Conservation (phyloP, 306 rosid genomes). For the Rosa rugosa region DNA sequence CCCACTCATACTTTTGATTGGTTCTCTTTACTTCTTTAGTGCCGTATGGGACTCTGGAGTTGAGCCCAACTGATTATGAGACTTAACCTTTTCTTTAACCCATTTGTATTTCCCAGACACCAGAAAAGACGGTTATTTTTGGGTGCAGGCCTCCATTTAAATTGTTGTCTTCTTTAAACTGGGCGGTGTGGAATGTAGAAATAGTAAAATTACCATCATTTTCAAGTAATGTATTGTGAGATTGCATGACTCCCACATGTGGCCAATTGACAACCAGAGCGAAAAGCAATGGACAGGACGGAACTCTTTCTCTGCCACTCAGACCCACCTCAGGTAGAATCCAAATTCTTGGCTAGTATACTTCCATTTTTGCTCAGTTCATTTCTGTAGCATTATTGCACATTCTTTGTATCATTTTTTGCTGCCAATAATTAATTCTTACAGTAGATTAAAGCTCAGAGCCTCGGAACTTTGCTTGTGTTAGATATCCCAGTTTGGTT, state of each 20-base stretch:
- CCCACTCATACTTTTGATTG: neutral
- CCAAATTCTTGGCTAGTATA: neutral
- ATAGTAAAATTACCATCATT: neutral
- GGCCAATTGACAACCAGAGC: conserved; percentile 27
- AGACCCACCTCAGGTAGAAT: conserved; percentile 14
- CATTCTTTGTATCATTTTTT: neutral
- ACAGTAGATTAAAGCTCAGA: neutral
- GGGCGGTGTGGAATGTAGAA: neutral
- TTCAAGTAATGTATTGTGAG: neutral
- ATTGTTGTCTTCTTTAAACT: neutral
- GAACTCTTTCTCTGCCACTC: neutral
- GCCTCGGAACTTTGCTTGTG: neutral
- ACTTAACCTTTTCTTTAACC: neutral
- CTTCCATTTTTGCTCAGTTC: neutral
- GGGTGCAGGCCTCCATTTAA: neutral
- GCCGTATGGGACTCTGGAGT: neutral
- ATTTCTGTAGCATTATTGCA: neutral
- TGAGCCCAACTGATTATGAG: neutral
- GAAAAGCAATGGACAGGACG: conserved; percentile 2
- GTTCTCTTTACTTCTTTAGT: neutral
- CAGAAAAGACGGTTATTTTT: neutral
- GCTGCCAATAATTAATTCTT: neutral
- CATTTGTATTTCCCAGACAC: neutral
- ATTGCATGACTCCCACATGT: neutral
- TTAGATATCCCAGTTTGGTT: neutral